Evolutionary conservation across 2,329 filamentous ascomycete genomes (phyloP).

Genomic region (Cladophialophora carrionii): DNA sequence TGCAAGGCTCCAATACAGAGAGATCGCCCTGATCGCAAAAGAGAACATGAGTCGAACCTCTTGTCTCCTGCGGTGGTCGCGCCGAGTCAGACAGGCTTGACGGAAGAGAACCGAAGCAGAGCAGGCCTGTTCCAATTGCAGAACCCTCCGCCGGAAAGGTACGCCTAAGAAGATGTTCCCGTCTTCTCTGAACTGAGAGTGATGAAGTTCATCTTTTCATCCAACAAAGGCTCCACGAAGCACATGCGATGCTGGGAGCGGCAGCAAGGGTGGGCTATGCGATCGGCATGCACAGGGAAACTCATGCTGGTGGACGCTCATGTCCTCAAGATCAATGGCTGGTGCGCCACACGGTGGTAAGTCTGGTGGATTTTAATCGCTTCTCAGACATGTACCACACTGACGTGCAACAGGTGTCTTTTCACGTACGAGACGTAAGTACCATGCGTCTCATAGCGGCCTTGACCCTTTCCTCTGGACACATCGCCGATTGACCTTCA

Average conservation of each 20-base stretch:
- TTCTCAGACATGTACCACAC: neutral
- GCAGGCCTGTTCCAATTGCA: conserved; percentile 21
- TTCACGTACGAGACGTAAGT: conserved; percentile 25
- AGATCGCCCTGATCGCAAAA: conserved; percentile 19
- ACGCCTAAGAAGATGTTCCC: neutral
- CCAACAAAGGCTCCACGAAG: conserved; percentile 25
- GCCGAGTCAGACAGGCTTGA: neutral
- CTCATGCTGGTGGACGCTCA: conserved; percentile 15
- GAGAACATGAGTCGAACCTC: neutral
- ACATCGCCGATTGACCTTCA: conserved; percentile 22
- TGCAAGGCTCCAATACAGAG: conserved; percentile 22
- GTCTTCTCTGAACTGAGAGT: neutral
- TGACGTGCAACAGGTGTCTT: conserved; percentile 14
- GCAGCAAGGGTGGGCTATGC: conserved; percentile 24
- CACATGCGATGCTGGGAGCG: conserved; percentile 23
- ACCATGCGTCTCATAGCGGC: conserved; percentile 13
- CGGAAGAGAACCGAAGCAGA: conserved; percentile 15
- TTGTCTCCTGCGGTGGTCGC: neutral
- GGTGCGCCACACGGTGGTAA: conserved; percentile 19
- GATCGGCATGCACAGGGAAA: conserved; percentile 25
- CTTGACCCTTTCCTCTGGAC: conserved; percentile 71
- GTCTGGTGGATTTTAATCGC: neutral
- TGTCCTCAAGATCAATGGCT: conserved; percentile 7
- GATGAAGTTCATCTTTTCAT: conserved; percentile 23
- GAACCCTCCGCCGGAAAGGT: conserved; percentile 6